Base-by-base conservation (phyloP, 1,284 basidiomycete species). In the Puccinia hordei region DNA sequence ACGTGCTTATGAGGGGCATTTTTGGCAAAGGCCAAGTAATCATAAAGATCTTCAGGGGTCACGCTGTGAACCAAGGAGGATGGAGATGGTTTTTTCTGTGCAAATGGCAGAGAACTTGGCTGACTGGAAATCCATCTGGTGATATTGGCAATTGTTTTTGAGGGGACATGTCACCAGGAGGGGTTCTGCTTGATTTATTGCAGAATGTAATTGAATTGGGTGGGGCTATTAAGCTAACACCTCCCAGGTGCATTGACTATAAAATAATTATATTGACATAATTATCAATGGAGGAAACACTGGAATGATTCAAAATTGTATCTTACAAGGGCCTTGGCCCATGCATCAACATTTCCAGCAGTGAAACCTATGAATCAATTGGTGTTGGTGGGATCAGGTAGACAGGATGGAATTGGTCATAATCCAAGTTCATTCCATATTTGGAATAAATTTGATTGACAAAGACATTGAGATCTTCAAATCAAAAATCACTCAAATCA, bases 1-100 rank as follows among this genome's bases (percentile, higher is more conserved):
- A 30, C 15, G n/a, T n/a, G 41, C 66, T 69, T 69, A n/a, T 49
- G 66, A 15, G 24, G 10, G 41, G 66, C 66, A 30, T 49, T 69
- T 1, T 13, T 17, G n/a, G 49, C n/a, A 24, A 69, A 69, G 41
- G 12, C 30, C 4, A 69, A 33, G 46, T 69, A 69, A 38, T 49
- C 46, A 15, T n/a, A 3, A 2, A 49, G 1, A 10, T 8, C 2
- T 22, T 69, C 44, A 1, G 66, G 8, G 2, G 41, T 27, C 9
- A 9, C 44, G 15, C 44, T 44, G 8, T 49, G 12, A 24, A 27
- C n/a, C 2, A 22, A 49, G 12, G 66, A 49, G 17, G 66, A 44
- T 27, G 66, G 66, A 15, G 44, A 27, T 4, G 38, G 4, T 24
- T 24, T 10, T n/a, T n/a, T 3, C 24, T 9, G 59, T 2, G 22